Base-by-base conservation (phyloP, 768 basidiomycete species). In the Russula sp. region DNA sequence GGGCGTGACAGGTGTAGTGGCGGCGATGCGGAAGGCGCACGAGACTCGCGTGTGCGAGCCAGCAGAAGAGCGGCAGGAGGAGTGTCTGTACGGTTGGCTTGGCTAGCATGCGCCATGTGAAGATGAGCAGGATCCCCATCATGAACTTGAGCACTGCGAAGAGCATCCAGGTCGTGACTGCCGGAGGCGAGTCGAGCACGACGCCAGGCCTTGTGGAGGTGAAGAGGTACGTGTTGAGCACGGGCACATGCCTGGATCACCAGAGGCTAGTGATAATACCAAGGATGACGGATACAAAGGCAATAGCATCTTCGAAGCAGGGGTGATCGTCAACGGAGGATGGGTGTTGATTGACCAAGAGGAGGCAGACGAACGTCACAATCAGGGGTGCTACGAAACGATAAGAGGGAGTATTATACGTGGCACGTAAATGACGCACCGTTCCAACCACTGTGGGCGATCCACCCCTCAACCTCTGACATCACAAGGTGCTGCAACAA, bases 221-320 rank as follows among this genome's bases (percentile, higher is more conserved):
- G 59, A 77, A 72, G 54, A 74, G 74, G 20, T 63, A 62, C 13
- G 68, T 45, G 53, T 71, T 70, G 59, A 78, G 70, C n/a, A 77
- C 80, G 7, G 65, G 61, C 48, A 74, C 73, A 44, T 78, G 79
- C 11, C 60, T 68, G 70, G 78, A 78, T 32, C 73, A 78, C 94
- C 94, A 97, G 49, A 82, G 78, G 0, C 84, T 84, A 0, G 94
- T 71, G 27, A 83, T 75, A n/a, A 79, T 77, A n/a, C 96, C 96
- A 39, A 89, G 77, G 18, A 91, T 79, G 47, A 94, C 94, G 32
- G 90, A 87, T n/a, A 89, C 76, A 66, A 94, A 88, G 0, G 96
- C 94, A 55, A 98, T 95, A 3, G 95, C 92, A 70, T 98, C 96
- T 71, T 97, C 96, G 74, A 97, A 99, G 74, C 96, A 98, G 2